Evolutionary conservation across 805 yeast genomes (phyloP).

Genomic region (Millerozyma acaciae): DNA sequence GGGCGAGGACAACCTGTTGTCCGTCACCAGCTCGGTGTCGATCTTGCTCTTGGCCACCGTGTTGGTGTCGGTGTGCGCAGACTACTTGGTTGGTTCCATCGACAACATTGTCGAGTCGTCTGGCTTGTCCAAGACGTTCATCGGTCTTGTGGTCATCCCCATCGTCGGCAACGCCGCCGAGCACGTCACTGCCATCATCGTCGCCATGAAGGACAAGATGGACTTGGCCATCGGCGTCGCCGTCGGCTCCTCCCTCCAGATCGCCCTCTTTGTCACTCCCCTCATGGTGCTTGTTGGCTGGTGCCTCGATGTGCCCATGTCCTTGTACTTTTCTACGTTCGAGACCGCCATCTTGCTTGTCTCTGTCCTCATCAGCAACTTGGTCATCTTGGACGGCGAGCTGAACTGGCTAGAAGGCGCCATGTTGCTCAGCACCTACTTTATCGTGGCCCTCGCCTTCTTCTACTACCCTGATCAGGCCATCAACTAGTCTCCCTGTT

Average conservation of each 20-base stretch:
- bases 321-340: conserved; percentile 83
- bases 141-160: conserved; percentile 90
- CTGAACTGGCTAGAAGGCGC: conserved; percentile 97
- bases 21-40: conserved; percentile 50
- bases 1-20: conserved; percentile 38
- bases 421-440: conserved; percentile 82
- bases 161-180: conserved; percentile 99
- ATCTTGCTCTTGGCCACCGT: conserved; percentile 65
- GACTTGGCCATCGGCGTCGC: conserved; percentile 97
- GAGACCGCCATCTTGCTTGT: conserved; percentile 92
- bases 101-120: conserved; percentile 81
- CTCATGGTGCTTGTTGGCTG: conserved; percentile 94
- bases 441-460: conserved; percentile 86
- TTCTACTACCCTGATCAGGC: conserved; percentile 70
- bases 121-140: conserved; percentile 90
- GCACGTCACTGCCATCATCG: conserved; percentile 94
- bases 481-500: too few relatives aligned
- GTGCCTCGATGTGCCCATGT: conserved; percentile 87
- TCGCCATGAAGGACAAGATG: conserved; percentile 95
- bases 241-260: conserved; percentile 91
- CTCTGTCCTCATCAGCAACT: conserved; percentile 83
- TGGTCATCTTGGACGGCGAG: conserved; percentile 88
- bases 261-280: conserved; percentile 93
- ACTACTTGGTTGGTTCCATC: conserved; percentile 87
- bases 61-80: conserved; percentile 86